Base-by-base conservation (phyloP, 768 basidiomycete species). In the Rhodotorula babjevae region DNA sequence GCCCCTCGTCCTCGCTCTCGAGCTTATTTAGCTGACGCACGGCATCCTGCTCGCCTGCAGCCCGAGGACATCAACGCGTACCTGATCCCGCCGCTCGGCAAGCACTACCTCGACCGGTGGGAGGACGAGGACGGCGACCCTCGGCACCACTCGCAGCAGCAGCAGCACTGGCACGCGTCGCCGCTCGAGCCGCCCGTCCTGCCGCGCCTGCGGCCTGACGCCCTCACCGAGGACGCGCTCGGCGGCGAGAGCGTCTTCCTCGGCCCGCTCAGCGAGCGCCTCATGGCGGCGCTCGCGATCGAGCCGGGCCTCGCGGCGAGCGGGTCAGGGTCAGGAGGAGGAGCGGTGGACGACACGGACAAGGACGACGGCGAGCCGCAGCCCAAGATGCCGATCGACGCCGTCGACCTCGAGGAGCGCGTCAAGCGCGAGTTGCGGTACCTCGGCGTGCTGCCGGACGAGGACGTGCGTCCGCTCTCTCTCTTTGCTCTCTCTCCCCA, bases 31-130 rank as follows among this genome's bases (percentile, higher is more conserved):
- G n/a, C n/a, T n/a, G n/a, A n/a, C n/a, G n/a, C n/a, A n/a, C n/a
- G n/a, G 49, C 5, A 50, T 19, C 4, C 19, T 21, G 4, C 19
- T 21, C 27, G 15, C 62, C 83, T 19, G 15, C 62, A 83, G 81
- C 81, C 82, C n/a, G 93, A 97, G 78, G 93, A 96, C 72, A 84
- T 91, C 16, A 91, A 93, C 68, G 89, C 92, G 0, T 96, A 87
- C 78, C 81, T 92, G 47, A 87, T 94, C 82, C 95, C 95, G 42
- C 87, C 89, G 67, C 85, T 96, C 1, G 95, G 89, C 31, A 84
- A 88, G 76, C 93, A 95, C 81, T 99, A 97, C 78, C 82, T 87
- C 47, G 91, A 95, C 64, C 84, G 89, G 0, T 99, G 95, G 94
- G 94, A 94, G 73, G 93, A 96, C 77, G 88, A 92, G 79, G 95